Evolutionary conservation across 257 asterid species (phyloP).

Genomic region (Knoxia roxburghii): DNA sequence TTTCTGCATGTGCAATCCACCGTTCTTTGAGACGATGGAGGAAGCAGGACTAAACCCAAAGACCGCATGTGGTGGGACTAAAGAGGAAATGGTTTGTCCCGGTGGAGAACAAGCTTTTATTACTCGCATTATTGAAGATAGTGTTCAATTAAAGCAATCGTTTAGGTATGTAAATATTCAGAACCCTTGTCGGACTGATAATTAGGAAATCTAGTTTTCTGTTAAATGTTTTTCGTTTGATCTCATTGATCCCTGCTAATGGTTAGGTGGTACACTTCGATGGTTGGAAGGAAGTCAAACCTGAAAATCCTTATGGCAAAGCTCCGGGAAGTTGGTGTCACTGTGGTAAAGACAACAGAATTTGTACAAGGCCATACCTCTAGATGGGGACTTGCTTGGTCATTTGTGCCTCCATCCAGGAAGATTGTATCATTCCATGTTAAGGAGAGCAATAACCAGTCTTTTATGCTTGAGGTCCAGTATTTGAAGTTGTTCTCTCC

Average conservation of each 20-base stretch:
- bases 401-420: conserved; percentile 56
- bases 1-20: conserved; percentile 97
- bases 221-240: neutral
- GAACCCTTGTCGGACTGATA: neutral
- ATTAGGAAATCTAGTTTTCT: neutral
- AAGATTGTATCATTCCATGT: conserved; percentile 34
- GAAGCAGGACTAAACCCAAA: conserved; percentile 89
- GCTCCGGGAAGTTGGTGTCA: conserved; percentile 76
- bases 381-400: conserved; percentile 99
- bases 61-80: conserved; percentile 95
- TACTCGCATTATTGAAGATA: conserved; percentile 69
- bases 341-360: conserved; percentile 85
- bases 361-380: conserved; percentile 95
- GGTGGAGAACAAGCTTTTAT: conserved; percentile 86
- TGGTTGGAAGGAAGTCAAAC: conserved; percentile 88
- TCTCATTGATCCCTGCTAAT: neutral
- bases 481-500: conserved; percentile 1
- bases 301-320: conserved; percentile 60
- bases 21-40: conserved; percentile 83
- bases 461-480: conserved; percentile 77
- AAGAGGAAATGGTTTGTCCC: conserved; percentile 83
- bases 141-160: conserved; percentile 51
- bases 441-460: conserved; percentile 47
- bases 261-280: conserved; percentile 93
- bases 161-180: conserved; percentile 45